These are phyloP conservation scores for Letharia columbiana DNA, from an alignment of 495 filamentous ascomycete species.

Conservation along the genomic window DNA sequence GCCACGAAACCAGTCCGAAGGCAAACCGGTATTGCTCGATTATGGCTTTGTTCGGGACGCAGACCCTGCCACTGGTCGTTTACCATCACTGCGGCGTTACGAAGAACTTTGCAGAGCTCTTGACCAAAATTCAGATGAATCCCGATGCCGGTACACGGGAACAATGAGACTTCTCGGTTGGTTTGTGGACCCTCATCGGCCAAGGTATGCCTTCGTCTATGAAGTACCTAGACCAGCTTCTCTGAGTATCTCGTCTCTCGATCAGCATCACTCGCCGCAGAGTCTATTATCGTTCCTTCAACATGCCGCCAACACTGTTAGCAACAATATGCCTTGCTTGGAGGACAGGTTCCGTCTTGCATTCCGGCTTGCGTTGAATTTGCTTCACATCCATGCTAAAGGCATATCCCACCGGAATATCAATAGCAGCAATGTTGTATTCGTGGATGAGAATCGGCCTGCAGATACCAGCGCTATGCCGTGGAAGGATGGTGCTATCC, in stretches of 20 bases:
- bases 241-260: slow-evolving; percentile 25
- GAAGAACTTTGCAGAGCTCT: slow-evolving; percentile 53
- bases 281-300: slow-evolving; percentile 43
- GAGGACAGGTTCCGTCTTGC: slow-evolving; percentile 83
- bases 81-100: slow-evolving; percentile 54
- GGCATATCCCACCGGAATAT: slow-evolving; percentile 75
- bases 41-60: slow-evolving; percentile 56
- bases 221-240: slow-evolving; percentile 57
- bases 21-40: slow-evolving; percentile 53
- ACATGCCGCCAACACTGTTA: slow-evolving; percentile 38
- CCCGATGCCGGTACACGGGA: slow-evolving; percentile 42
- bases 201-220: slow-evolving; percentile 71
- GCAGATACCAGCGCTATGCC: slow-evolving; percentile 26
- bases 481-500: slow-evolving; percentile 50
- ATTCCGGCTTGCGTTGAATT: slow-evolving; percentile 64
- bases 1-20: not conserved
- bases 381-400: slow-evolving; percentile 67
- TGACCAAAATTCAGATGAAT: slow-evolving; percentile 42
- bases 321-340: slow-evolving; percentile 41
- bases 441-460: slow-evolving; percentile 52
- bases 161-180: slow-evolving; percentile 75
- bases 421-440: slow-evolving; percentile 69
- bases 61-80: slow-evolving; percentile 54
- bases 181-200: slow-evolving; percentile 51
- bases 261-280: slow-evolving; percentile 33